These are phyloP conservation scores for Agaricus blazei DNA, from an alignment of 768 basidiomycete genomes.

Conservation along the genomic window DNA sequence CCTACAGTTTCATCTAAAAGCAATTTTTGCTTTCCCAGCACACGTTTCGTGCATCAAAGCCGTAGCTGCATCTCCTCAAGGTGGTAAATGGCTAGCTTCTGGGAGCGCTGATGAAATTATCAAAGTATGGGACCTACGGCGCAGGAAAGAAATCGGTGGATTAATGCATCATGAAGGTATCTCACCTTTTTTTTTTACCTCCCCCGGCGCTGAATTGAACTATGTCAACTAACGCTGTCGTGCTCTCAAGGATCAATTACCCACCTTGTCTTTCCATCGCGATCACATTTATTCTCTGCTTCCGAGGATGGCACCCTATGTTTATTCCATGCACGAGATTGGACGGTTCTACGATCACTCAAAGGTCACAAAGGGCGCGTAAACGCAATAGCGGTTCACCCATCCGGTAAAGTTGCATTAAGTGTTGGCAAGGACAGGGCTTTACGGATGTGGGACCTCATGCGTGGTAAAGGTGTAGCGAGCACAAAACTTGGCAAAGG, in stretches of 20 bases:
- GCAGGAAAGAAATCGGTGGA: conserved; percentile 91
- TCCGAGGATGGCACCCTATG: conserved; percentile 91
- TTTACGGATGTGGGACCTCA: conserved; percentile 97
- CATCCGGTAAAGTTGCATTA: conserved; percentile 85
- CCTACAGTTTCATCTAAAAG: conserved; percentile 47
- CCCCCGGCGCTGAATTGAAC: neutral
- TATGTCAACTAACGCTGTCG: neutral
- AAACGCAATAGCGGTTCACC: conserved; percentile 88
- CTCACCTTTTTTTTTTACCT: conserved; percentile 8
- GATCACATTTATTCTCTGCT: conserved; percentile 85
- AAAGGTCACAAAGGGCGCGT: conserved; percentile 94
- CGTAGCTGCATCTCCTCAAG: conserved; percentile 80
- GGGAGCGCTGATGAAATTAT: conserved; percentile 96
- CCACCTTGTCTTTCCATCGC: conserved; percentile 77
- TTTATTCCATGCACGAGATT: conserved; percentile 90
- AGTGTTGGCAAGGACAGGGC: conserved; percentile 89
- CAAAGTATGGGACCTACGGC: conserved; percentile 92
- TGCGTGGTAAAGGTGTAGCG: conserved; percentile 87
- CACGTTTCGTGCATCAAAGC: conserved; percentile 92
- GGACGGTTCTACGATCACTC: conserved; percentile 81
- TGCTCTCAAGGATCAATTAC: conserved; percentile 78
- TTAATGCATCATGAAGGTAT: conserved; percentile 93
- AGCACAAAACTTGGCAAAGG: conserved; percentile 89
- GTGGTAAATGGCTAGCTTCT: conserved; percentile 94
- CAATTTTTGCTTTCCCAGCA: conserved; percentile 95